These are phyloP conservation scores for Diaporthe helianthi DNA, from an alignment of 2,329 filamentous ascomycete genomes.

Conservation along the genomic window DNA sequence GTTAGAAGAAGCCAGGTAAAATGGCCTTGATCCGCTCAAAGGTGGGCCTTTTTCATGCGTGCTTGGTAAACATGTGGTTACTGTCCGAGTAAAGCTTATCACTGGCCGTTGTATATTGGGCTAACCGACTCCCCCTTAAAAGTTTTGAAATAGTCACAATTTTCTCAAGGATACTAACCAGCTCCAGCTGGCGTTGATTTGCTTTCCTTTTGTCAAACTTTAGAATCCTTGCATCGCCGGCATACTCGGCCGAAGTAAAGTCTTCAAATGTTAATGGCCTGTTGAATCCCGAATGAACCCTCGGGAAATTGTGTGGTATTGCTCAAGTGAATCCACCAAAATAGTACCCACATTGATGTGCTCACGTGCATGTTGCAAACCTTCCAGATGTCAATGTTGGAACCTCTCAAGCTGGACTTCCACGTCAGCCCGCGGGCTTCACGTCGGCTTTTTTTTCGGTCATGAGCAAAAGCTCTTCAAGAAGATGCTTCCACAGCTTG, in stretches of 20 bases:
- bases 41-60: neutral
- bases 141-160: constrained; percentile 7
- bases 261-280: neutral
- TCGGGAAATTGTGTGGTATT: neutral
- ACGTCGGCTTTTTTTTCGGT: neutral
- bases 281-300: neutral
- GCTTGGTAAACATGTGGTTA: neutral
- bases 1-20: too few relatives aligned
- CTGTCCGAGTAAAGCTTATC: constrained; percentile 9
- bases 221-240: neutral
- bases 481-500: constrained; percentile 32
- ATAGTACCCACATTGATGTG: too few relatives aligned
- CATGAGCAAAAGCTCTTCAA: constrained; percentile 24
- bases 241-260: neutral
- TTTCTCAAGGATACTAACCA: neutral
- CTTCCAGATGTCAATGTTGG: too few relatives aligned
- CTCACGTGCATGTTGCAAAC: too few relatives aligned
- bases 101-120: neutral
- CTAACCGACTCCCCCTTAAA: neutral
- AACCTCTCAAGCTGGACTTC: neutral
- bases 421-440: neutral
- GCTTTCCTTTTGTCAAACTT: neutral
- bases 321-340: too few relatives aligned
- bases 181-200: constrained; percentile 14
- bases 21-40: neutral